These are phyloP conservation scores for Fusarium sp. DNA, from an alignment of 2,329 filamentous ascomycete species.

Conservation along the genomic window DNA sequence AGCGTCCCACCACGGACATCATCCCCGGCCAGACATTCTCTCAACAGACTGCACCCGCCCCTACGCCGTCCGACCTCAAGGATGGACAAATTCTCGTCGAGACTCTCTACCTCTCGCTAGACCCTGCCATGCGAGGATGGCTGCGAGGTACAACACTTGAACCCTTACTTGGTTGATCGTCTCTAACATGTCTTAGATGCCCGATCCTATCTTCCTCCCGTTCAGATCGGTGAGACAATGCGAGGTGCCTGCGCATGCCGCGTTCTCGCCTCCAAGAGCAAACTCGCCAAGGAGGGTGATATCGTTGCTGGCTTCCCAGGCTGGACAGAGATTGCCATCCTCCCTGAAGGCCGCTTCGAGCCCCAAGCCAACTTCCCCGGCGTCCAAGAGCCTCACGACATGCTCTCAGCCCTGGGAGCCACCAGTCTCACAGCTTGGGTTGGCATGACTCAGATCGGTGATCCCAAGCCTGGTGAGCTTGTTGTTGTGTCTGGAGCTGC, in stretches of 20 bases:
- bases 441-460: conserved; percentile 75
- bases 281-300: conserved; percentile 66
- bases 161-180: not conserved
- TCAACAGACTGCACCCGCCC: conserved; percentile 62
- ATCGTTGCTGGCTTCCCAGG: conserved; percentile 67
- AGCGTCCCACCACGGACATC: conserved; percentile 71
- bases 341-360: conserved; percentile 63
- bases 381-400: conserved; percentile 64
- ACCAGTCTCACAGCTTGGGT: conserved; percentile 83
- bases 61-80: conserved; percentile 65
- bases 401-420: conserved; percentile 71
- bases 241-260: conserved; percentile 71
- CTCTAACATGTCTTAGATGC: conserved; percentile 47
- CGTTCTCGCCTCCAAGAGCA: conserved; percentile 70
- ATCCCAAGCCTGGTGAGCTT: conserved; percentile 76
- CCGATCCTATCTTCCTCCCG: conserved; percentile 74
- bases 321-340: conserved; percentile 75
- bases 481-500: conserved; percentile 84
- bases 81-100: conserved; percentile 74
- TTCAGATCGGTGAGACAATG: conserved; percentile 76
- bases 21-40: conserved; percentile 75
- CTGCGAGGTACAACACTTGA: conserved; percentile 61
- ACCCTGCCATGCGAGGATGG: conserved; percentile 83
- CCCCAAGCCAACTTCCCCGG: conserved; percentile 54
- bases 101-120: conserved; percentile 73